Evolutionary conservation across 495 filamentous ascomycete species (phyloP).

Genomic region (Pseudotulostoma volvatum): DNA sequence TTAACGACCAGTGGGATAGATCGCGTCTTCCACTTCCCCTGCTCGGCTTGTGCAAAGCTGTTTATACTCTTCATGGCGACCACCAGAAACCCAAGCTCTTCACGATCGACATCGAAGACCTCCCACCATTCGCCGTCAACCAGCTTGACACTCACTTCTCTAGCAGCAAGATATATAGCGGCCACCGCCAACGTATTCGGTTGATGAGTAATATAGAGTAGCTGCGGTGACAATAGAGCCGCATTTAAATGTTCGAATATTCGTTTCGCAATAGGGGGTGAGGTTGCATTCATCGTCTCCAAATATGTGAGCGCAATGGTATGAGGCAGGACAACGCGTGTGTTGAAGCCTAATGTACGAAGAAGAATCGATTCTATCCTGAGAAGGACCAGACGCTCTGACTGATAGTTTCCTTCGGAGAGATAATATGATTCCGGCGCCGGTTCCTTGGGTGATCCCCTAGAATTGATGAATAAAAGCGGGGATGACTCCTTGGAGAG

Average conservation of each 20-base stretch:
- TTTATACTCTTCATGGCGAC: constrained; percentile 71
- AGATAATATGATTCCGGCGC: constrained; percentile 51
- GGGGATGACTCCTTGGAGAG: constrained; percentile 45
- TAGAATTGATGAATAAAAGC: constrained; percentile 32
- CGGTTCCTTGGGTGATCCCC: constrained; percentile 17
- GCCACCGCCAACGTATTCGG: constrained; percentile 72
- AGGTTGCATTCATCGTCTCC: constrained; percentile 56
- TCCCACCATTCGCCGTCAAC: constrained; percentile 88
- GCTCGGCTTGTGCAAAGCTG: constrained; percentile 45
- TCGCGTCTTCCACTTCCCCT: constrained; percentile 27
- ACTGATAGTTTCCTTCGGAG: constrained; percentile 52
- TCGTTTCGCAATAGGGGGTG: constrained; percentile 37
- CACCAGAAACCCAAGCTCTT: constrained; percentile 87
- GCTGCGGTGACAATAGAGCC: constrained; percentile 67
- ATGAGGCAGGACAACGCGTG: constrained; percentile 70
- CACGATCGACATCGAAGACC: constrained; percentile 92
- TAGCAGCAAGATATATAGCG: constrained; percentile 75
- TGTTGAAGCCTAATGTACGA: constrained; percentile 60
- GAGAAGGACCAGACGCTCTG: constrained; percentile 44
- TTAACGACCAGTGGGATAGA: constrained; percentile 29
- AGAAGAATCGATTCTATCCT: constrained; percentile 59
- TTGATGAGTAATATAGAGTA: constrained; percentile 84
- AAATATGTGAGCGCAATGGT: constrained; percentile 84
- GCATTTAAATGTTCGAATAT: constrained; percentile 68
- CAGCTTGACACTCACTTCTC: constrained; percentile 59